phyloP scores from a whole-genome alignment of 495 filamentous ascomycete species.

The Hyaloscypha finlandica region DNA sequence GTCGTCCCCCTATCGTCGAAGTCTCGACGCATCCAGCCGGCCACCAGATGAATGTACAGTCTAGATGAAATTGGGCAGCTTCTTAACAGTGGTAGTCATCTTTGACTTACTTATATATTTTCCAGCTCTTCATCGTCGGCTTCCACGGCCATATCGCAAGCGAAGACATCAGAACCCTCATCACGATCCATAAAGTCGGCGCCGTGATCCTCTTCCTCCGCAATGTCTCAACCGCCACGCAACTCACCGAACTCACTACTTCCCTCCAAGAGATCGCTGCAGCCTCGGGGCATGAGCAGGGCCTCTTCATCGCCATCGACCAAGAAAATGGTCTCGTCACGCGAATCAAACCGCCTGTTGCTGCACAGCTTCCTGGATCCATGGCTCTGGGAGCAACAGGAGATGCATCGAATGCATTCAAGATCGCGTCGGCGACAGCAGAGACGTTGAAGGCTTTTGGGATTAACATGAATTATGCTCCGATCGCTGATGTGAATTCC shows the following conservation, averaged over 20 bases:
- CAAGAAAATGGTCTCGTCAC: conserved; percentile 96
- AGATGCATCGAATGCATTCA: conserved; percentile 71
- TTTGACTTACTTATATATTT: not conserved
- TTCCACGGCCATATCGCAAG: conserved; percentile 48
- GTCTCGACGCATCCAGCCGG: not conserved
- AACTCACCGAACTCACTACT: conserved; percentile 46
- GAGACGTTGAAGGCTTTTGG: conserved; percentile 80
- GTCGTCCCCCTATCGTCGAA: not conserved
- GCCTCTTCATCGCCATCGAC: conserved; percentile 80
- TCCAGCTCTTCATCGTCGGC: conserved; percentile 51
- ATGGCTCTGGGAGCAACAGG: conserved; percentile 84
- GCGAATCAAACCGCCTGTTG: conserved; percentile 47
- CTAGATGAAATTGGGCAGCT: not conserved
- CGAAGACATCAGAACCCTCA: conserved; percentile 49
- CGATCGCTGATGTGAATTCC: conserved; percentile 84
- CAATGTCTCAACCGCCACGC: conserved; percentile 43
- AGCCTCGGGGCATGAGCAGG: conserved; percentile 78
- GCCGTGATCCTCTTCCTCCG: conserved; percentile 50
- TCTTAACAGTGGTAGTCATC: not conserved
- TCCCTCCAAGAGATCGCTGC: conserved; percentile 83
- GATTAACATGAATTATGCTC: conserved; percentile 86
- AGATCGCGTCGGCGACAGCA: conserved; percentile 83
- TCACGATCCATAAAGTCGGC: conserved; percentile 48
- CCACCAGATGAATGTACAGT: not conserved
- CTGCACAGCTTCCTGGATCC: conserved; percentile 69